Conservation (phyloP, 257 asterid genomes). For the Solanum clarkiae region DNA sequence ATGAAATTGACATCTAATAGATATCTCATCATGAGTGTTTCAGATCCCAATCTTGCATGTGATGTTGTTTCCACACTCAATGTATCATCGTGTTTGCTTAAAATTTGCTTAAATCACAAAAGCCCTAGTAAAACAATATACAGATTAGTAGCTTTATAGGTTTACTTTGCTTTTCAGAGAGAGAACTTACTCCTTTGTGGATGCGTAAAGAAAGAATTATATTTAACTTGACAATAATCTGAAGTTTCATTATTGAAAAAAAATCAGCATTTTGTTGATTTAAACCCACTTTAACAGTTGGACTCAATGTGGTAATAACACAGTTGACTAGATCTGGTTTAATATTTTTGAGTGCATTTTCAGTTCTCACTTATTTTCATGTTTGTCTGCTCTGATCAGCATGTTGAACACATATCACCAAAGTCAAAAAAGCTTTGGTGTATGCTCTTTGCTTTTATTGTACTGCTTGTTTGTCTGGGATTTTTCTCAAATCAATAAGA, state of each 20-base stretch:
- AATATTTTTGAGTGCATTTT: not conserved
- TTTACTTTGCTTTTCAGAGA: not conserved
- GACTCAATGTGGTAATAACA: not conserved
- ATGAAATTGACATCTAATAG: not conserved
- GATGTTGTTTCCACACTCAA: not conserved
- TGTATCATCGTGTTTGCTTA: not conserved
- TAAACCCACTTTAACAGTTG: not conserved
- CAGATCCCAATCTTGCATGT: not conserved
- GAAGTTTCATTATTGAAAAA: not conserved
- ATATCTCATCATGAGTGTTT: not conserved
- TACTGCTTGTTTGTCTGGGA: not conserved
- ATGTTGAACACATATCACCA: not conserved
- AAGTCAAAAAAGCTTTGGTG: not conserved
- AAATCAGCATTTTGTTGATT: not conserved
- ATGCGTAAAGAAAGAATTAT: not conserved
- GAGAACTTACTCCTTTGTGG: not conserved
- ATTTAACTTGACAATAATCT: not conserved
- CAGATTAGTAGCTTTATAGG: not conserved
- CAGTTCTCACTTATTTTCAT: not conserved
- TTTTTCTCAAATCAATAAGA: not conserved
- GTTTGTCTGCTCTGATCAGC: not conserved
- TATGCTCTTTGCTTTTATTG: not conserved
- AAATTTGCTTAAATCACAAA: not conserved
- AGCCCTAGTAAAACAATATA: not conserved
- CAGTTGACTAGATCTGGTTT: not conserved